These are phyloP conservation scores for Podospora pseudocomata DNA, from an alignment of 495 filamentous ascomycete genomes.

Conservation along the genomic window DNA sequence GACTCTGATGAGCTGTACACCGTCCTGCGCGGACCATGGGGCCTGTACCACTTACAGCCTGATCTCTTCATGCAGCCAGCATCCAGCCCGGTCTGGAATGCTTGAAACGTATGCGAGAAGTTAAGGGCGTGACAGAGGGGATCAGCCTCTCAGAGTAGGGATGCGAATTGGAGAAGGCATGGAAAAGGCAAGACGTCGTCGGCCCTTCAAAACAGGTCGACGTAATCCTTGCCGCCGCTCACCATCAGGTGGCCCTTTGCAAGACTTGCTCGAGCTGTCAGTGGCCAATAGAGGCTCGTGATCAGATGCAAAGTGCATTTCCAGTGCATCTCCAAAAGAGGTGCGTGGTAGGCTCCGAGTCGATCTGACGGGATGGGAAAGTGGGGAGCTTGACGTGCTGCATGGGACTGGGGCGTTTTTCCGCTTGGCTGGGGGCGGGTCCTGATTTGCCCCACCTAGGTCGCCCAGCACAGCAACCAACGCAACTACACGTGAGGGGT, in stretches of 20 bases:
- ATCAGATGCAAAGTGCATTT: slow-evolving; percentile 18
- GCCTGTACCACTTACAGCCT: not conserved
- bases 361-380: slow-evolving; percentile 3
- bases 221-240: slow-evolving; percentile 1
- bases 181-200: slow-evolving; percentile 2
- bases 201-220: not conserved
- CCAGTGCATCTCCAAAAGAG: not conserved
- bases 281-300: slow-evolving; percentile 15
- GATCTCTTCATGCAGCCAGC: not conserved
- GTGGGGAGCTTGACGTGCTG: slow-evolving; percentile 3
- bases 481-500: slow-evolving; percentile 21
- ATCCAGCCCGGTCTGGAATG: not conserved
- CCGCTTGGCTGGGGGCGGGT: slow-evolving; percentile 10
- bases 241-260: not conserved
- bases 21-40: not conserved
- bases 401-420: slow-evolving; percentile 7
- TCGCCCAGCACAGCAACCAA: too few species aligned
- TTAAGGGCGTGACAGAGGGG: not conserved
- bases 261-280: not conserved
- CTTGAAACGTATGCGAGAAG: not conserved
- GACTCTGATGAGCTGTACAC: not conserved
- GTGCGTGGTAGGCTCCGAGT: not conserved
- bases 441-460: slow-evolving; percentile 3
- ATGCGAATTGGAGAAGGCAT: not conserved
- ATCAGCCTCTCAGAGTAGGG: not conserved